phyloP scores from a whole-genome alignment of 768 basidiomycete species.

The Tephrocybe sp. region DNA sequence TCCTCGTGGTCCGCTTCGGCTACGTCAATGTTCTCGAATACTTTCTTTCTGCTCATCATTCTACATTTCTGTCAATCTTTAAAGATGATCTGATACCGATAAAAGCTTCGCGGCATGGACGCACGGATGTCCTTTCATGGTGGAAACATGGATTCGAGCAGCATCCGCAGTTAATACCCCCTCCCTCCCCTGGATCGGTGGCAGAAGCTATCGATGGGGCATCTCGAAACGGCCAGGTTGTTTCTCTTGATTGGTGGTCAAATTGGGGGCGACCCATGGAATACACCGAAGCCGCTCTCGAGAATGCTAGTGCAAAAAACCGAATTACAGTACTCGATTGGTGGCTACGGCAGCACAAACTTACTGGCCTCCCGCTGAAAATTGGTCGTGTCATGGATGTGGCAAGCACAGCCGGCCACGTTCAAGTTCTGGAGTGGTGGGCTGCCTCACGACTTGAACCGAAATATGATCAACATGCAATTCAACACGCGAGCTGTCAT shows the following conservation, averaged over 20 bases:
- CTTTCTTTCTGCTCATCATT: slow-evolving; percentile 61
- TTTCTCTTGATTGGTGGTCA: slow-evolving; percentile 81
- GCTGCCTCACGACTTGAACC: slow-evolving; percentile 71
- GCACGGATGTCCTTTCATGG: slow-evolving; percentile 74
- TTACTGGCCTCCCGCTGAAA: slow-evolving; percentile 59
- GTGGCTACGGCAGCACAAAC: slow-evolving; percentile 67
- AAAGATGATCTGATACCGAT: slow-evolving; percentile 70
- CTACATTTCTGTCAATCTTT: slow-evolving; percentile 63
- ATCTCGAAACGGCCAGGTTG: slow-evolving; percentile 71
- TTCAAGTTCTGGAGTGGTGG: slow-evolving; percentile 84
- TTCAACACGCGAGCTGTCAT: slow-evolving; percentile 76
- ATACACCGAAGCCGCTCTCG: slow-evolving; percentile 78
- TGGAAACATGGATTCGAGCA: slow-evolving; percentile 68
- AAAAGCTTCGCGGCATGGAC: slow-evolving; percentile 74
- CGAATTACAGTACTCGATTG: slow-evolving; percentile 76
- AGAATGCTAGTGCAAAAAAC: slow-evolving; percentile 76
- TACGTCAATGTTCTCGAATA: slow-evolving; percentile 76
- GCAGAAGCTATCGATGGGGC: slow-evolving; percentile 77
- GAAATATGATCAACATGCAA: slow-evolving; percentile 74
- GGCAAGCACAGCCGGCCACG: slow-evolving; percentile 76
- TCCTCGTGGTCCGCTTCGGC: slow-evolving; percentile 65
- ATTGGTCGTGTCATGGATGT: slow-evolving; percentile 84
- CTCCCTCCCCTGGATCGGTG: slow-evolving; percentile 52
- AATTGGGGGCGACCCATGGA: slow-evolving; percentile 61
- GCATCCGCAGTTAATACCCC: slow-evolving; percentile 55